phyloP scores from a whole-genome alignment of 805 yeast species.

The Pichia sporocuriosa region DNA sequence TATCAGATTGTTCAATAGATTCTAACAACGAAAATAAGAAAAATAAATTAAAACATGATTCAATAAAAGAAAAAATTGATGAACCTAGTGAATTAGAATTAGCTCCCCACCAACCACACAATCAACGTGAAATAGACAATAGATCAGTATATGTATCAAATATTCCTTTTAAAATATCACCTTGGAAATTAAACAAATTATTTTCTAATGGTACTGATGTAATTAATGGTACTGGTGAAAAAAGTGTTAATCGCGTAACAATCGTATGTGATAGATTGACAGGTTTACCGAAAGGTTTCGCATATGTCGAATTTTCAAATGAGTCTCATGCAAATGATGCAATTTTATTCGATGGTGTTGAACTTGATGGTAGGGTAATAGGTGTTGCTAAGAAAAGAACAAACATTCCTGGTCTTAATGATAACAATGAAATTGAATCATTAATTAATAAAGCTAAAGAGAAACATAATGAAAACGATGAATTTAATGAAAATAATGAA shows the following conservation, averaged over 20 bases:
- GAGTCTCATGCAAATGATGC: slow-evolving; percentile 58
- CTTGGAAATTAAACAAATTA: slow-evolving; percentile 69
- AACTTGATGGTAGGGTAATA: slow-evolving; percentile 59
- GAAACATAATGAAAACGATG: background rate
- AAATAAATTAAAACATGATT: background rate
- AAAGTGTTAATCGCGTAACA: slow-evolving; percentile 67
- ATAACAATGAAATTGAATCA: too few species aligned
- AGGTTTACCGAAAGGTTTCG: slow-evolving; percentile 81
- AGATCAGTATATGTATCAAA: slow-evolving; percentile 78
- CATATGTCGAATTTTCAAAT: slow-evolving; percentile 74
- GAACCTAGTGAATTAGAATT: slow-evolving; percentile 1
- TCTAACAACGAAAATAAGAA: background rate
- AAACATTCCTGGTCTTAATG: slow-evolving; percentile 52
- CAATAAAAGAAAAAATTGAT: background rate
- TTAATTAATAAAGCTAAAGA: too few species aligned
- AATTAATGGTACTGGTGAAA: slow-evolving; percentile 7
- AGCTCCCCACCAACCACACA: slow-evolving; percentile 29
- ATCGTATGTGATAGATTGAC: slow-evolving; percentile 63
- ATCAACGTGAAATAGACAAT: slow-evolving; percentile 55
- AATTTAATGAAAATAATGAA: background rate
- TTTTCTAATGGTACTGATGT: slow-evolving; percentile 53
- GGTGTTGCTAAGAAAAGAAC: slow-evolving; percentile 73
- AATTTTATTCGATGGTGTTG: slow-evolving; percentile 53
- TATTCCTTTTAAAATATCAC: slow-evolving; percentile 71
- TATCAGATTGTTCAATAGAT: too few species aligned